phyloP scores from a whole-genome alignment of 768 basidiomycete genomes.

The Lactarius akahatsu region DNA sequence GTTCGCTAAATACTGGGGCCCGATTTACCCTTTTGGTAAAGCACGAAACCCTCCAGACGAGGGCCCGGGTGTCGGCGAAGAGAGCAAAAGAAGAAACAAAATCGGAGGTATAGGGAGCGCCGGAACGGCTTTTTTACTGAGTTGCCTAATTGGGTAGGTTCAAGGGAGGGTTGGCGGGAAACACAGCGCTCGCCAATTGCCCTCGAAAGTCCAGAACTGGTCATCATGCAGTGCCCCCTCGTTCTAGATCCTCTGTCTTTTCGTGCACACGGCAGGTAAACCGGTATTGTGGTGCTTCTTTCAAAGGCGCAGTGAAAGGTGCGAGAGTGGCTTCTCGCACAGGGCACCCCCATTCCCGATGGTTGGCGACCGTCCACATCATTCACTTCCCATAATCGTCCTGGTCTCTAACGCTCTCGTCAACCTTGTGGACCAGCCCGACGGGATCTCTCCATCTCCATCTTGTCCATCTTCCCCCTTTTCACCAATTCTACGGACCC shows the following conservation, averaged over 20 bases:
- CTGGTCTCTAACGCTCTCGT: conserved; percentile 9
- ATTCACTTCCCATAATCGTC: conserved; percentile 12
- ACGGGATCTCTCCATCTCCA: conserved; percentile 13
- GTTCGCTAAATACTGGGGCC: conserved; percentile 14
- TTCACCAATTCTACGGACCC: conserved; percentile 34
- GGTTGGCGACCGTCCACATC: not conserved
- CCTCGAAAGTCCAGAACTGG: conserved; percentile 17
- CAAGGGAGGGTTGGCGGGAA: conserved; percentile 11
- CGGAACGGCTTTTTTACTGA: conserved; percentile 18
- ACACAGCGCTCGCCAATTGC: conserved; percentile 11
- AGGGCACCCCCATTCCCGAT: conserved; percentile 15
- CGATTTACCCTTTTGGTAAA: conserved; percentile 26
- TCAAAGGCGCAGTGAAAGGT: not conserved
- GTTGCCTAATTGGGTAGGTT: conserved; percentile 19
- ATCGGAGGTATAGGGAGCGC: conserved; percentile 3
- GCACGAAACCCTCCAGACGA: not conserved
- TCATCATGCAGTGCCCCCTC: not conserved
- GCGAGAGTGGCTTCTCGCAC: not conserved
- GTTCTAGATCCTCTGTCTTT: conserved; percentile 17
- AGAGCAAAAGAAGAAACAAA: no score
- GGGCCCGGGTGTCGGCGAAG: not conserved
- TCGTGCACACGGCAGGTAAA: conserved; percentile 10
- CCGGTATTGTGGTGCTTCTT: conserved; percentile 1
- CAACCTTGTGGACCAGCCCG: not conserved
- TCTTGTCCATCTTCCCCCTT: not conserved